phyloP scores from a whole-genome alignment of 306 rosid genomes.

The Lotus japonicus region DNA sequence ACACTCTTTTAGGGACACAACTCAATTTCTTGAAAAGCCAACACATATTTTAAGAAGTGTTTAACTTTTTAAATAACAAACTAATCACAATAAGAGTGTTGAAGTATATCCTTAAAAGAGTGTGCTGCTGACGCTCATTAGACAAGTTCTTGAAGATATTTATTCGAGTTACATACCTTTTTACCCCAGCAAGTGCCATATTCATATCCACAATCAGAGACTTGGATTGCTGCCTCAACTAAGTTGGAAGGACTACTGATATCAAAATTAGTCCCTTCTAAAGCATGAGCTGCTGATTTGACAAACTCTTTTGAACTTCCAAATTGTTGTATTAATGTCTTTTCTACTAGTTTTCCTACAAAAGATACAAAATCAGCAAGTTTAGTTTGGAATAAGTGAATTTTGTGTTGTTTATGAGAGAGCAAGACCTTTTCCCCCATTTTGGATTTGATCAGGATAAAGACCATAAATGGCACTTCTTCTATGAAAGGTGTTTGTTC shows the following conservation, averaged over 20 bases:
- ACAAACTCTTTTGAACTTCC: constrained; percentile 52
- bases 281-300: constrained; percentile 34
- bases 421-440: constrained; percentile 14
- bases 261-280: constrained; percentile 17
- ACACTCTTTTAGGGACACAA: no score
- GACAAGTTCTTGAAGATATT: not conserved
- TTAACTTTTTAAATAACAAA: no score
- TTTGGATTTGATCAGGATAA: constrained; percentile 21
- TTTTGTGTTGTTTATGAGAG: not conserved
- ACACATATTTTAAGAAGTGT: no score
- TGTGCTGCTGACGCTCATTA: no score
- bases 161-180: constrained; percentile 20
- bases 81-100: no score
- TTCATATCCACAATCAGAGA: constrained; percentile 48
- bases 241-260: constrained; percentile 1
- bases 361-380: not conserved
- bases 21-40: no score
- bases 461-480: constrained; percentile 59
- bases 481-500: constrained; percentile 62
- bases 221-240: constrained; percentile 32
- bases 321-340: constrained; percentile 24
- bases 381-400: not conserved
- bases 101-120: no score
- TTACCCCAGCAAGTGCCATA: constrained; percentile 55
- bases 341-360: constrained; percentile 24